Evolutionary conservation across 2,329 filamentous ascomycete genomes (phyloP), one percentile per base, ranked within the genome.

Genomic region (Neoarthrinium moseri): DNA sequence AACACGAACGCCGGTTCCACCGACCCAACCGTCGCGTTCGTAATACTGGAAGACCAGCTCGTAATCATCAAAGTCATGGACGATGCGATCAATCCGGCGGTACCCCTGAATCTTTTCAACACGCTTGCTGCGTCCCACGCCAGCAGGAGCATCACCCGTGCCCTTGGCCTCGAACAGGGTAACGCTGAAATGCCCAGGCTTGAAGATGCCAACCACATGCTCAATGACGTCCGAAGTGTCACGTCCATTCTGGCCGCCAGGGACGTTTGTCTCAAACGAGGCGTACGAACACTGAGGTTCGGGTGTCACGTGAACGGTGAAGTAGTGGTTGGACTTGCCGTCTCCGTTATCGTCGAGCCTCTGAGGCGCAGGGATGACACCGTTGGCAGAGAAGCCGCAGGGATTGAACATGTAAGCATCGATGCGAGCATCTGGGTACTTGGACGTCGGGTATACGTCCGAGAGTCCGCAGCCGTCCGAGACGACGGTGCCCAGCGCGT

Each of bases 251-350:
- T 96, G 90, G 5, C 84, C 85, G 21, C 90, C 87, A 2, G 94
- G 94, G 4, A 99, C 92, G 58, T 97, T 99, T 55, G 94, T 97
- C 75, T 99, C 94, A 63, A 99, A 99, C 2, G 91, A 96, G 27
- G 94, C 94, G 66, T 95, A 99, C 5, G 91, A 96, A 75, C 92
- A 99, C 60, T 96, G 84, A 12, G 92, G 90, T 75, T 99, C 94
- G 0, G 94, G 94, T 0, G 94, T 99, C 55, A 99, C 94, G 63
- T 99, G 94, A 20, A 99, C 94, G 1, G 92, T 99, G 71, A 96
- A 99, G 73, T 99, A 99, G 70, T 97, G 91, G 32, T 82, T 86
- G 4, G 79, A 72, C 43, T 74, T 75, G 49, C 69, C 67, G 40
- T 64, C 62, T 49, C 75, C 70, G 64, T 71, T 53, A 4, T 51